phyloP scores from a whole-genome alignment of 495 filamentous ascomycete species.

The Trichocladium uniseriatum region DNA sequence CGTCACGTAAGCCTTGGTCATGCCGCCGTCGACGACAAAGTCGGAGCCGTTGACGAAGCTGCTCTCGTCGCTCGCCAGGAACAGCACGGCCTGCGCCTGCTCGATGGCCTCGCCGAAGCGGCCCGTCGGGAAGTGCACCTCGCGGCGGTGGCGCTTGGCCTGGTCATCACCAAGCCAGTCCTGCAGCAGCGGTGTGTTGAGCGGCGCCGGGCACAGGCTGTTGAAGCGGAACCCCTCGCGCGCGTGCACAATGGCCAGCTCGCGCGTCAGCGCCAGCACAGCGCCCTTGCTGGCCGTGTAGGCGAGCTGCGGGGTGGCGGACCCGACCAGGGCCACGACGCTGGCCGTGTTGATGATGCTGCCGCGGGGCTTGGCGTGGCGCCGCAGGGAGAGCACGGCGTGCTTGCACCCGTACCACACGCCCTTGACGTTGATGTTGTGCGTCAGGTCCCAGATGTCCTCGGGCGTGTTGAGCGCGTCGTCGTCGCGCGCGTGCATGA shows the following conservation, averaged over 20 bases:
- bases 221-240: slow-evolving; percentile 85
- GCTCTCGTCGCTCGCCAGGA: slow-evolving; percentile 88
- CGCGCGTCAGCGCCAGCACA: slow-evolving; percentile 75
- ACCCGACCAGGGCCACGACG: slow-evolving; percentile 84
- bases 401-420: slow-evolving; percentile 97
- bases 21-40: slow-evolving; percentile 93
- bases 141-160: slow-evolving; percentile 72
- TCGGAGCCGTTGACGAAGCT: slow-evolving; percentile 88
- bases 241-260: slow-evolving; percentile 76
- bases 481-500: slow-evolving; percentile 86
- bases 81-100: slow-evolving; percentile 88
- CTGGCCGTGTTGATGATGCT: slow-evolving; percentile 94
- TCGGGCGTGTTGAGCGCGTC: slow-evolving; percentile 81
- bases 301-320: slow-evolving; percentile 88
- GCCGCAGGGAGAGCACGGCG: slow-evolving; percentile 73
- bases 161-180: slow-evolving; percentile 90
- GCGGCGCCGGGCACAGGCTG: slow-evolving; percentile 78
- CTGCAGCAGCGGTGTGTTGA: slow-evolving; percentile 83
- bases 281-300: slow-evolving; percentile 96
- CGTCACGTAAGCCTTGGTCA: slow-evolving; percentile 94
- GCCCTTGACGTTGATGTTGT: slow-evolving; percentile 94
- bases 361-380: slow-evolving; percentile 63
- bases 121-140: slow-evolving; percentile 92
- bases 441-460: slow-evolving; percentile 90
- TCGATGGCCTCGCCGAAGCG: slow-evolving; percentile 94